These are phyloP conservation scores for Jimgerdemannia lactiflua DNA, from an alignment of 192 early-diverging fungal species.

Conservation along the genomic window DNA sequence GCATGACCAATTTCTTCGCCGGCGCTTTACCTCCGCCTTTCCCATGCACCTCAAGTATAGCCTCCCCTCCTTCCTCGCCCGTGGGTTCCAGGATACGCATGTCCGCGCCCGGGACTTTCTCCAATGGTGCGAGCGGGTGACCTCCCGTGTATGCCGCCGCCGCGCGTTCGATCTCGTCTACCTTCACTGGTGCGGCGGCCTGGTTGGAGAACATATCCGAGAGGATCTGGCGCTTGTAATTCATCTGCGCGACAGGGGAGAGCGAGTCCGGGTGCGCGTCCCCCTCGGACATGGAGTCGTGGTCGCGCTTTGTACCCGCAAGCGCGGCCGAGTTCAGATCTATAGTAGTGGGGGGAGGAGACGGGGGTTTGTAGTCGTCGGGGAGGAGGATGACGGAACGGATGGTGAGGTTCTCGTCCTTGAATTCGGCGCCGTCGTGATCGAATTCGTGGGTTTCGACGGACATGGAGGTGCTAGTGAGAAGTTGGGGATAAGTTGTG, in stretches of 20 bases:
- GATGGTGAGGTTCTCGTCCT: constrained; percentile 66
- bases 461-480: constrained; percentile 33
- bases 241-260: neutral
- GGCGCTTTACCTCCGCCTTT: neutral
- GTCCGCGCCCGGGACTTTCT: neutral
- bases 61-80: neutral
- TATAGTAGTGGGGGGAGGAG: constrained; percentile 9
- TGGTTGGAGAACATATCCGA: neutral
- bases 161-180: neutral
- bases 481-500: neutral
- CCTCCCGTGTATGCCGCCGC: neutral
- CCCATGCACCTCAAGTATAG: neutral
- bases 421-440: constrained; percentile 39
- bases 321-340: neutral
- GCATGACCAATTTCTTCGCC: neutral
- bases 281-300: neutral
- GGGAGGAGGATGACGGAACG: constrained; percentile 66
- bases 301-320: neutral
- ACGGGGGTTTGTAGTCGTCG: constrained; percentile 3
- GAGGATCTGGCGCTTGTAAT: neutral
- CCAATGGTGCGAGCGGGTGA: neutral
- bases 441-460: constrained; percentile 57
- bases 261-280: neutral
- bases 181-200: neutral
- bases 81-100: neutral